phyloP scores from a whole-genome alignment of 148 eudicot species.

The Gaultheria prostrata region DNA sequence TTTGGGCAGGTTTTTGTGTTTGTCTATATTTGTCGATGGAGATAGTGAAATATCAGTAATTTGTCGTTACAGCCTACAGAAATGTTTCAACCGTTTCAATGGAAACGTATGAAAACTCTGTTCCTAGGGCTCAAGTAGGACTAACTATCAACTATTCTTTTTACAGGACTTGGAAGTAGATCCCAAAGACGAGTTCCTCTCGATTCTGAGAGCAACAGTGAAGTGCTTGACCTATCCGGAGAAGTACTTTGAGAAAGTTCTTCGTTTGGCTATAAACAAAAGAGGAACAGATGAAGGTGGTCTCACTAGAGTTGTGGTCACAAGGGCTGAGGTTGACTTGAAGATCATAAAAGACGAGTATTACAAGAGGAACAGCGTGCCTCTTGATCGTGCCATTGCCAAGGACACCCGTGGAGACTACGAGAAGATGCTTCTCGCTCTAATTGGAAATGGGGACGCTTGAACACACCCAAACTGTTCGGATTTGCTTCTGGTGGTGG shows the following conservation, averaged over 20 bases:
- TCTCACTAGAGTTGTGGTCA: conserved; percentile 42
- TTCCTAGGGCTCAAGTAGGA: background rate
- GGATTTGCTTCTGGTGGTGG: background rate
- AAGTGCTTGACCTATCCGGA: conserved; percentile 40
- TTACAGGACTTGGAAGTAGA: conserved; percentile 38
- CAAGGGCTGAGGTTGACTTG: conserved; percentile 58
- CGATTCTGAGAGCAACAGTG: conserved; percentile 40
- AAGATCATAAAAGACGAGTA: conserved; percentile 23
- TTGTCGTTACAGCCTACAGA: background rate
- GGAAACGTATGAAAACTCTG: background rate
- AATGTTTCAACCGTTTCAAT: background rate
- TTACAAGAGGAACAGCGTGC: conserved; percentile 18
- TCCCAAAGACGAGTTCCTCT: conserved; percentile 38
- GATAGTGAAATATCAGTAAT: too few species aligned
- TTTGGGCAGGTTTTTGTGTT: too few species aligned
- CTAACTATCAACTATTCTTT: background rate
- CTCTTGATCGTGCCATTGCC: conserved; percentile 22
- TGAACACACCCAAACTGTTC: background rate
- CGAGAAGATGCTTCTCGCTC: conserved; percentile 22
- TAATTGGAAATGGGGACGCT: conserved; percentile 15
- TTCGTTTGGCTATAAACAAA: conserved; percentile 28
- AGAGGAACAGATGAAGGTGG: conserved; percentile 52
- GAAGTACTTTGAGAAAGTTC: conserved; percentile 49
- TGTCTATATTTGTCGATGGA: too few species aligned
- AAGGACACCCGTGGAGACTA: conserved; percentile 26